Conservation (phyloP, 352 stramenopile species). For the Phytophthora pistaciae region DNA sequence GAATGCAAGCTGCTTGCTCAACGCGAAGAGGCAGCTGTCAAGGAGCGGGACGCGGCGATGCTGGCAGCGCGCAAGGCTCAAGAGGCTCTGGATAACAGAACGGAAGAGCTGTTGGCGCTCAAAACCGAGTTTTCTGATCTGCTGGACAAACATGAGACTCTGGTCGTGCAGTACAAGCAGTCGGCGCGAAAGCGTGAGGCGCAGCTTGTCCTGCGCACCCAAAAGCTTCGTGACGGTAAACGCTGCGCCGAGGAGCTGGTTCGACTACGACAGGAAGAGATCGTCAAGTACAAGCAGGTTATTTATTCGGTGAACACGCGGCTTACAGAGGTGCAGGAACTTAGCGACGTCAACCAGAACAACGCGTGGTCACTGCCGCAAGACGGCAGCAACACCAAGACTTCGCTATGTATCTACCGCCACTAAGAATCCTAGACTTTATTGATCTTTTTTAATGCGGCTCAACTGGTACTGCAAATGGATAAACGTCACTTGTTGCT, state of each 20-base stretch:
- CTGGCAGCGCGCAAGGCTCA: conserved; percentile 41
- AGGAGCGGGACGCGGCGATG: conserved; percentile 56
- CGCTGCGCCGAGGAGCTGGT: conserved; percentile 65
- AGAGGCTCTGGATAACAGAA: conserved; percentile 46
- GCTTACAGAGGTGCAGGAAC: conserved; percentile 63
- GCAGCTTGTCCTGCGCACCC: conserved; percentile 34
- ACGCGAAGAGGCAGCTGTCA: conserved; percentile 51
- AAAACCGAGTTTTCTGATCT: conserved; percentile 76
- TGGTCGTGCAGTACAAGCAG: conserved; percentile 51
- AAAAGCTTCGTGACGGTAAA: conserved; percentile 53
- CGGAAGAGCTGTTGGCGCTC: conserved; percentile 58
- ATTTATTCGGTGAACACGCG: conserved; percentile 66
- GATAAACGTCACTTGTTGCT: conserved; percentile 14
- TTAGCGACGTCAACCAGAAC: conserved; percentile 30
- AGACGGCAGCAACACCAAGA: conserved; percentile 38
- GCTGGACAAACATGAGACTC: conserved; percentile 58
- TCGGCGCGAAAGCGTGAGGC: conserved; percentile 50
- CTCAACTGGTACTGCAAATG: conserved; percentile 8
- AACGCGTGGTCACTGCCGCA: conserved; percentile 41
- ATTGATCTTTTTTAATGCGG: conserved; percentile 16
- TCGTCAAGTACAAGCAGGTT: conserved; percentile 73
- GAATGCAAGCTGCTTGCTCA: conserved; percentile 52
- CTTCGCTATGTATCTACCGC: conserved; percentile 74
- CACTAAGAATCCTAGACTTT: conserved; percentile 48
- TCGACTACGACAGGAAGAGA: conserved; percentile 53